Conservation (phyloP, 345 rosid species). For the Salix arbutifolia region DNA sequence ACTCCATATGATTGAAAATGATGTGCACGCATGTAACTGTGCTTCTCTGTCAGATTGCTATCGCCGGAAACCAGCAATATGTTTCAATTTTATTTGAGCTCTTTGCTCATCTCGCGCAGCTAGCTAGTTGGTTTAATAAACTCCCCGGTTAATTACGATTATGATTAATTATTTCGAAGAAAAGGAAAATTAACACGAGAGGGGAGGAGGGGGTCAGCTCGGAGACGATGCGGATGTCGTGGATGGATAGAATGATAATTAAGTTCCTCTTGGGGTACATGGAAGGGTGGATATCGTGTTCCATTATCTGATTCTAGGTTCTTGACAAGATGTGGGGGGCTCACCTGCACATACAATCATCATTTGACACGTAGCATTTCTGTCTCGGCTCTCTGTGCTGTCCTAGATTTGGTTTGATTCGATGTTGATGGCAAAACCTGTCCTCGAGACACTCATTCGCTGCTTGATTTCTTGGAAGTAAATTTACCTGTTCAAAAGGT, state of each 20-base stretch:
- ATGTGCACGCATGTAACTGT: too few relatives aligned
- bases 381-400: conserved; percentile 16
- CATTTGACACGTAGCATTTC: conserved; percentile 10
- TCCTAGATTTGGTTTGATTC: conserved; percentile 32
- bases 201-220: background rate
- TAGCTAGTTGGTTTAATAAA: too few relatives aligned
- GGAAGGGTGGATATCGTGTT: background rate
- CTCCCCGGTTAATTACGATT: too few relatives aligned
- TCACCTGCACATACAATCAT: background rate
- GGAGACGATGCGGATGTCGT: background rate
- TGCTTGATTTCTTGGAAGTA: background rate
- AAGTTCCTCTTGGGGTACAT: background rate
- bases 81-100: too few relatives aligned
- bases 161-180: too few relatives aligned
- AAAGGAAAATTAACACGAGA: background rate
- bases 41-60: too few relatives aligned
- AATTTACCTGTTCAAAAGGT: background rate
- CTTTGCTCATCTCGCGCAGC: too few relatives aligned
- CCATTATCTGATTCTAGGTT: conserved; percentile 20
- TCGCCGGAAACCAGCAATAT: too few relatives aligned
- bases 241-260: background rate
- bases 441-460: background rate
- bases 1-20: too few relatives aligned
- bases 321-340: conserved; percentile 4
- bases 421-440: conserved; percentile 22